Percentiles rank a stretch among this genome's conserved stretches.
Conservation (phyloP, 2,329 filamentous ascomycete genomes). For the Fusarium clavum region DNA sequence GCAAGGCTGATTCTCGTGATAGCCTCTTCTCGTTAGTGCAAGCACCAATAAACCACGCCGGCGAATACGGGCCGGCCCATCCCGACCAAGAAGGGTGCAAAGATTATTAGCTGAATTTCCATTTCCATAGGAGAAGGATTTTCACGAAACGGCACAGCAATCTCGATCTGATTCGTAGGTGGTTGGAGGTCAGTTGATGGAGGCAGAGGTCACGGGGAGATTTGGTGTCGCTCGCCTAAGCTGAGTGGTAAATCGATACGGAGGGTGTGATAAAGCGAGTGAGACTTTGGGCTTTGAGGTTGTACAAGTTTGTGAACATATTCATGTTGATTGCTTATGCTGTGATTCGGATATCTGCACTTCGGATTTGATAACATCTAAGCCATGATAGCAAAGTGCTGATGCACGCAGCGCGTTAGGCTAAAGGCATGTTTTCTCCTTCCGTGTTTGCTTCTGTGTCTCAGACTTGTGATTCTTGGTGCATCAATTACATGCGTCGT, state of each 20-base stretch:
- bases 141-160: slow-evolving; percentile 5
- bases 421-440: not conserved
- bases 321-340: not conserved
- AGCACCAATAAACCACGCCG: slow-evolving; percentile 8
- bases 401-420: not conserved
- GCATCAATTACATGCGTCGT: not conserved
- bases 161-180: slow-evolving; percentile 31
- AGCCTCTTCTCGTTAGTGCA: not conserved
- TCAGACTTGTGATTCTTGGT: not conserved
- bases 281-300: slow-evolving; percentile 20
- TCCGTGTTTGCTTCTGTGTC: slow-evolving; percentile 4
- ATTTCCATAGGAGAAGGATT: slow-evolving; percentile 12
- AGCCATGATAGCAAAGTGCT: slow-evolving; percentile 11
- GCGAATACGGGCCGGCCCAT: slow-evolving; percentile 38
- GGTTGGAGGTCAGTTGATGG: slow-evolving; percentile 33
- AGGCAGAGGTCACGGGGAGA: slow-evolving; percentile 28
- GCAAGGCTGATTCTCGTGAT: slow-evolving; percentile 31
- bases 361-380: slow-evolving; percentile 10
- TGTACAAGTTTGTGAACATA: slow-evolving; percentile 7
- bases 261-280: slow-evolving; percentile 8
- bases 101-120: not conserved
- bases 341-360: slow-evolving; percentile 16
- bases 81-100: slow-evolving; percentile 24
- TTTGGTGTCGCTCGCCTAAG: slow-evolving; percentile 19
- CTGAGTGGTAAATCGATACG: slow-evolving; percentile 11